Evolutionary conservation across 2,329 filamentous ascomycete species (phyloP), one percentile per base, ranked within the genome.

Genomic region (Venturia asperata): DNA sequence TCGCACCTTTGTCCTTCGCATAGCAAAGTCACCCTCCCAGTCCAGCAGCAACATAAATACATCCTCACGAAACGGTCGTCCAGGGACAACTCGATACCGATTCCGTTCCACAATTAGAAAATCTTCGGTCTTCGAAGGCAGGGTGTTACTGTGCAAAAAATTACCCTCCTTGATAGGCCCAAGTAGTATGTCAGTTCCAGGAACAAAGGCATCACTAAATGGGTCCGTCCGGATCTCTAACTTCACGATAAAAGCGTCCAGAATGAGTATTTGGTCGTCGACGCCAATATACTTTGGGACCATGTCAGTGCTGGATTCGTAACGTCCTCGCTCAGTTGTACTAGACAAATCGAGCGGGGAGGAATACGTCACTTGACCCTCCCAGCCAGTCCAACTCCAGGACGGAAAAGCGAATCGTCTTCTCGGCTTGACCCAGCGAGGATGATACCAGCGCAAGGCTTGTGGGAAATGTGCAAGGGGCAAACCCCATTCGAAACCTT

Each of bases 371-470:
- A 63, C 34, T 24, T 49, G 63, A 34, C 63, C 63, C 61, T 58
- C 52, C 63, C 63, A 64, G 17, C 63, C 63, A 15, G 47, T 34
- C 63, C 63, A 64, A 30, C 34, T 42, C 63, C 63, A 64, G 19
- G 49, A 42, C 9, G 63, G 63, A 27, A 64, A 64, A 17, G n/a
- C 24, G 5, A 10, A 17, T n/a, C 63, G 63, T 41, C 63, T 42
- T 49, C 43, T 41, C 17, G 52, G 63, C 24, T 58, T 58, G 6
- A 37, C 52, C 52, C 52, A 58, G 15, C 37, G 41, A 55, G 42
- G 43, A 19, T 64, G 62, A 55, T 45, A 64, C 43, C 62, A 64
- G 24, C 62, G 62, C 7, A 64, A 42, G 11, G 62, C 24, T 34
- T 64, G 62, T 27, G 62, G 62, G 17, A 64, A 64, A 30, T 64